A percentile compares a stretch with the other conserved stretches of the same genome.
phyloP scores from a whole-genome alignment of 2,329 filamentous ascomycete genomes.

The Chrysosphaeria jannelii region DNA sequence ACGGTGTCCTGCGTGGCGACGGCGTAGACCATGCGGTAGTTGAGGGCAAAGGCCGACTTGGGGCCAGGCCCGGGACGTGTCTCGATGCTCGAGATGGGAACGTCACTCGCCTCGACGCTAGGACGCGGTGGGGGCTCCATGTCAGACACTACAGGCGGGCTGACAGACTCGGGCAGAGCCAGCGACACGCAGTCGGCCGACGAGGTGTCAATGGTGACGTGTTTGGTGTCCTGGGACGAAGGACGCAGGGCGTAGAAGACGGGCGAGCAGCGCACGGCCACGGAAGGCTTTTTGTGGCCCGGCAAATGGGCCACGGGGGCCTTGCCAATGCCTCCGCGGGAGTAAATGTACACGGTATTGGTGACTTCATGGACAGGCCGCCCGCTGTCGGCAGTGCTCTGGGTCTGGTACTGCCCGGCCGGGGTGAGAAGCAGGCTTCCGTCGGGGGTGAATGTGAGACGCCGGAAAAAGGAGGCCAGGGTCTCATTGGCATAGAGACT shows the following conservation, averaged over 20 bases:
- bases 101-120: neutral
- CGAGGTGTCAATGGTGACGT: conserved; percentile 86
- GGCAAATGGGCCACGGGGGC: conserved; percentile 84
- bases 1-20: conserved; percentile 93
- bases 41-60: conserved; percentile 48
- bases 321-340: conserved; percentile 82
- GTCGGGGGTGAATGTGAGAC: conserved; percentile 81
- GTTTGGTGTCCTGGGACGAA: conserved; percentile 38
- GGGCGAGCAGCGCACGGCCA: conserved; percentile 84
- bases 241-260: conserved; percentile 59
- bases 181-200: conserved; percentile 61
- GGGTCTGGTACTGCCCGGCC: conserved; percentile 76
- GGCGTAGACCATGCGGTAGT: conserved; percentile 86
- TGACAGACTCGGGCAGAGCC: conserved; percentile 52
- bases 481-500: conserved; percentile 92
- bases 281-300: conserved; percentile 91
- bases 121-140: conserved; percentile 11
- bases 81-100: conserved; percentile 12
- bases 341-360: conserved; percentile 97
- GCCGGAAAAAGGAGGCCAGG: conserved; percentile 82
- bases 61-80: conserved; percentile 22
- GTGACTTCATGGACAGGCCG: conserved; percentile 63
- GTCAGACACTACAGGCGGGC: conserved; percentile 1
- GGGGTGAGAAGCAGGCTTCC: conserved; percentile 83
- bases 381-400: conserved; percentile 26